Conservation (phyloP, 108 stramenopile genomes). For the Discostella pseudostelligera region DNA sequence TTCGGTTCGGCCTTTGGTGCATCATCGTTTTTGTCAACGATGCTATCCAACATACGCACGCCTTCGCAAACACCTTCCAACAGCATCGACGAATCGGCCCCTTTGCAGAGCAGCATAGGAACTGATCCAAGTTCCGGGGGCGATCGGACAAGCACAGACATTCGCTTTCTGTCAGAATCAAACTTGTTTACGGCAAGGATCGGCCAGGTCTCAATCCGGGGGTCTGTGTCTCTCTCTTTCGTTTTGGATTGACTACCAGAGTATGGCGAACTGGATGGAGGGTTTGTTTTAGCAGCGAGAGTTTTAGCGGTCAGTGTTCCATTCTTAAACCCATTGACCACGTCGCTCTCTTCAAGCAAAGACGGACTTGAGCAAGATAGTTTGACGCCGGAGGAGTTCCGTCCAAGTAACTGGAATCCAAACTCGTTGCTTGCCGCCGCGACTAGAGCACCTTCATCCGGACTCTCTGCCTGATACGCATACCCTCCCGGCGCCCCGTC, state of each 20-base stretch:
- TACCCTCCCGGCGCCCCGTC: conserved; percentile 82
- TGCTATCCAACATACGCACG: conserved; percentile 19
- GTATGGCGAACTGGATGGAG: conserved; percentile 14
- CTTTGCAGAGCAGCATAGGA: conserved; percentile 85
- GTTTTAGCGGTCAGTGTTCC: conserved; percentile 46
- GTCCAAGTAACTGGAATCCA: conserved; percentile 80
- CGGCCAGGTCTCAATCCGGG: conserved; percentile 66
- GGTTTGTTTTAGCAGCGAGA: conserved; percentile 59
- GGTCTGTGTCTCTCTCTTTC: conserved; percentile 16
- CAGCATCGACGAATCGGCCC: conserved; percentile 93
- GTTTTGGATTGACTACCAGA: conserved; percentile 15
- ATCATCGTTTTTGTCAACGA: conserved; percentile 9
- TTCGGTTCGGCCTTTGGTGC: conserved; percentile 9
- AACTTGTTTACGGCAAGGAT: conserved; percentile 94
- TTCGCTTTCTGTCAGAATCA: conserved; percentile 92
- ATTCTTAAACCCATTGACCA: conserved; percentile 55
- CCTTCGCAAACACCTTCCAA: conserved; percentile 55
- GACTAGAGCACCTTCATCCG: conserved; percentile 91
- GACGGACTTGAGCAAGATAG: conserved; percentile 67
- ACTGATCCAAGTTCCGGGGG: conserved; percentile 72
- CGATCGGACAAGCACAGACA: conserved; percentile 90
- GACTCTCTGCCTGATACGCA: conserved; percentile 90
- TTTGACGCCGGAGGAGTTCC: conserved; percentile 72
- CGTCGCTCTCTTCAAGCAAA: conserved; percentile 45
- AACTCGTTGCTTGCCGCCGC: conserved; percentile 70